phyloP scores from a whole-genome alignment of 306 rosid species.

The Vigna hirtella region DNA sequence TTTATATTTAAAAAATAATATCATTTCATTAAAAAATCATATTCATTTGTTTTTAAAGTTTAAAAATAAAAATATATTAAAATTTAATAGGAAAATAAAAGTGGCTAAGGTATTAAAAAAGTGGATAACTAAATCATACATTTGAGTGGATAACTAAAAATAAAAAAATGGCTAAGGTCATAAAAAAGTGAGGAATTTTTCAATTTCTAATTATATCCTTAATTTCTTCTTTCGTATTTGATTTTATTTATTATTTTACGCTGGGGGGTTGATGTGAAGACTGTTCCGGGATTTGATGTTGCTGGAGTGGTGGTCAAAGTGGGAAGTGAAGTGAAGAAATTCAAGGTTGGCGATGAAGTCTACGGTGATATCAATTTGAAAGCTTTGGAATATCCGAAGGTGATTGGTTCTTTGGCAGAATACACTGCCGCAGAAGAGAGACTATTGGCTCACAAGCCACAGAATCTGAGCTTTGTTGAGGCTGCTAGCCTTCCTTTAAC shows the following conservation, averaged over 20 bases:
- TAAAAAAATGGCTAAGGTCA: neutral
- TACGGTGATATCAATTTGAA: slow-evolving; percentile 62
- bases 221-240: neutral
- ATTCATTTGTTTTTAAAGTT: too few species aligned
- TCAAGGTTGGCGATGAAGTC: slow-evolving; percentile 75
- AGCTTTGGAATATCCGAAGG: slow-evolving; percentile 51
- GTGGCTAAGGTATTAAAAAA: too few species aligned
- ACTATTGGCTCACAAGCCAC: slow-evolving; percentile 64
- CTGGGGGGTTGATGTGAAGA: slow-evolving; percentile 39
- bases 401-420: slow-evolving; percentile 65
- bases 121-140: too few species aligned
- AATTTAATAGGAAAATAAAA: too few species aligned
- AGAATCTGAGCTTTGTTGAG: slow-evolving; percentile 62
- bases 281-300: slow-evolving; percentile 63
- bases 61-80: too few species aligned
- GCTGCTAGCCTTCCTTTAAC: slow-evolving; percentile 82
- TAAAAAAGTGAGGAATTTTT: neutral
- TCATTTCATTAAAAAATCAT: too few species aligned
- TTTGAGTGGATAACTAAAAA: neutral
- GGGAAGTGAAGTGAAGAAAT: slow-evolving; percentile 64
- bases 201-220: neutral
- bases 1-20: too few species aligned
- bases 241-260: neutral
- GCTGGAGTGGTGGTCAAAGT: slow-evolving; percentile 74
- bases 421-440: slow-evolving; percentile 69